Evolutionary conservation across 257 asterid species (phyloP), one percentile per base, ranked within the genome.

Genomic region (Solanum chilense): DNA sequence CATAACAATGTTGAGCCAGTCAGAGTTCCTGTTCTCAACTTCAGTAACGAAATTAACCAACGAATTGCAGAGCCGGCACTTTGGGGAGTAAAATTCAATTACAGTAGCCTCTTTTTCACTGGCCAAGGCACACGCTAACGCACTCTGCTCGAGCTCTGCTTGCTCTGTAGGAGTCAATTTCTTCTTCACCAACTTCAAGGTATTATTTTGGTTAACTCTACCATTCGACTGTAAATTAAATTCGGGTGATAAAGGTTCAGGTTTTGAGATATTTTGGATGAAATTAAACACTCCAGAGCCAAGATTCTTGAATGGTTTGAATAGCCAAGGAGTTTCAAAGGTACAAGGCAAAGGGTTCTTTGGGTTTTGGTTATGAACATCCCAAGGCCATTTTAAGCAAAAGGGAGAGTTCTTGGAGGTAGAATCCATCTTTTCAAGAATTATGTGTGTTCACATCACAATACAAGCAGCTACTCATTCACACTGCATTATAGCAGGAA

Each of bases 331-430:
- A 33, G 94, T 70, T 60, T 94, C 98, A 6, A 90, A 91, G 52
- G 90, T 89, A 86, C 99, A 96, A 33, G 90, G 84, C 71, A n/a
- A 82, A 82, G 91, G 84, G 87, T 69, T 86, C 47, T 87, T 87
- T 41, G 87, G 89, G 60, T 86, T 89, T 21, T 56, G 76, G 71
- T 89, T 88, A 70, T 83, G 82, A 11, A 45, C 37, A 82, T 91
- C 94, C 96, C 96, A 94, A 60, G 98, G 98, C 98, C 97, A 95
- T 88, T 92, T 94, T 86, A 93, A 87, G 91, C 97, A 95, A 90
- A 95, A 92, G 33, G 89, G 58, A 47, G 93, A 93, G 69, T 88
- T 44, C 37, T 91, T 93, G 12, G 92, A 92, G 14, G 56, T 42
- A 52, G 96, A 89, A 85, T 87, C 91, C 96, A 93, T 92, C 58